Evolutionary conservation across 1,139 yeast genomes (phyloP).

Genomic region (Scheffersomyces lignicola): DNA sequence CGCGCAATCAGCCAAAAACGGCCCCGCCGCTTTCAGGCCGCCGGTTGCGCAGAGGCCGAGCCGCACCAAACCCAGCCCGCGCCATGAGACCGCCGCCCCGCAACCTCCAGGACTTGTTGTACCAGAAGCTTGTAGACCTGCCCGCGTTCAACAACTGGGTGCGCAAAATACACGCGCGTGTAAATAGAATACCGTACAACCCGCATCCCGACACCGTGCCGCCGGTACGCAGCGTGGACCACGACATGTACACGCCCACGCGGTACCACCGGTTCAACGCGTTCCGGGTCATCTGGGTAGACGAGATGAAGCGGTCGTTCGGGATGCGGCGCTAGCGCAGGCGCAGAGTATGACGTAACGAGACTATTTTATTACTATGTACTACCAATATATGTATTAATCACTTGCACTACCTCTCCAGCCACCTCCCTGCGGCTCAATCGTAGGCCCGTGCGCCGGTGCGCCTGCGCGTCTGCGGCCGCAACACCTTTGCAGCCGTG

Average conservation of each 20-base stretch:
- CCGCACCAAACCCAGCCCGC: no score
- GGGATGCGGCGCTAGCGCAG: slow-evolving; percentile 33
- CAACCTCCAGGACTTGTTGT: slow-evolving; percentile 50
- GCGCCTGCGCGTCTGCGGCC: not conserved
- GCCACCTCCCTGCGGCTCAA: not conserved
- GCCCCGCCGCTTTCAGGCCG: no score
- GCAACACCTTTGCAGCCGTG: slow-evolving; percentile 40
- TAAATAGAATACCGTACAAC: slow-evolving; percentile 56
- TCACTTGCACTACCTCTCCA: not conserved
- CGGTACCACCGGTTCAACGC: slow-evolving; percentile 58
- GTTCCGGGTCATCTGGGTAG: slow-evolving; percentile 58
- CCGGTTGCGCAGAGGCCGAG: no score
- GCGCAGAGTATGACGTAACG: not conserved
- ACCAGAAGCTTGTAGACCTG: slow-evolving; percentile 52
- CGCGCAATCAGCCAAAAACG: not conserved
- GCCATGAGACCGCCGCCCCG: slow-evolving; percentile 30
- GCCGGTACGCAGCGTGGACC: slow-evolving; percentile 17
- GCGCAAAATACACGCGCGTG: slow-evolving; percentile 57
- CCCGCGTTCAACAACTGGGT: slow-evolving; percentile 71
- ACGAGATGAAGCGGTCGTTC: slow-evolving; percentile 59
- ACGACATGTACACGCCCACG: slow-evolving; percentile 47
- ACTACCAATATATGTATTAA: slow-evolving; percentile 1
- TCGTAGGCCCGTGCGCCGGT: not conserved
- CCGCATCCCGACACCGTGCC: slow-evolving; percentile 14
- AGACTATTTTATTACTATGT: not conserved